Conservation (phyloP, 164 flowering plant genomes). For the Annona squamosa region DNA sequence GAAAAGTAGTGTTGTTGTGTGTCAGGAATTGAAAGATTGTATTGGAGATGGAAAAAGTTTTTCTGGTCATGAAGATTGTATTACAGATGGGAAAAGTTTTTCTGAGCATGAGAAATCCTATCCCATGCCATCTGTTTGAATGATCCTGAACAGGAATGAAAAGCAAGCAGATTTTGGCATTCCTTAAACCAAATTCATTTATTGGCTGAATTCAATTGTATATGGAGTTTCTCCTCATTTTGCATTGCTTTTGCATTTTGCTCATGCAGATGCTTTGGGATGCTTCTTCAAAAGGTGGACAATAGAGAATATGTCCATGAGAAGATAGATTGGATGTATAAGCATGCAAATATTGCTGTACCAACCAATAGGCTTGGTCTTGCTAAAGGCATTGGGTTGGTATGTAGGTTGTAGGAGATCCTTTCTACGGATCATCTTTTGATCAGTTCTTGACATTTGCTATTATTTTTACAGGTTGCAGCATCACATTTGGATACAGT, state of each 20-base stretch:
- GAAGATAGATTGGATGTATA: constrained; percentile 90
- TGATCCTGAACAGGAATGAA: too few species aligned
- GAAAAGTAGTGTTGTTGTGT: too few species aligned
- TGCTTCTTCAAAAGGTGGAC: constrained; percentile 86
- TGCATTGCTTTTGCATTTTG: constrained; percentile 3
- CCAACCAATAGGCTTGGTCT: constrained; percentile 86
- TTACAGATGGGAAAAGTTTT: too few species aligned
- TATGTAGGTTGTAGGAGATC: constrained; percentile 18
- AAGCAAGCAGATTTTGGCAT: too few species aligned
- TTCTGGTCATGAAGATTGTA: too few species aligned
- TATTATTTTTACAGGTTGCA: constrained; percentile 56
- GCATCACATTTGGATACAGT: constrained; percentile 96
- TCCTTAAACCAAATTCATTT: too few species aligned
- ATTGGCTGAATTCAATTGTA: not conserved
- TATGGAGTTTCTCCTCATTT: not conserved
- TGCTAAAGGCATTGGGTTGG: constrained; percentile 98
- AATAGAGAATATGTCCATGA: constrained; percentile 62
- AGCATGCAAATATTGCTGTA: constrained; percentile 58
- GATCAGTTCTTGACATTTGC: not conserved
- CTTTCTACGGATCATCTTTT: not conserved
- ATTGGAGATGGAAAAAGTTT: too few species aligned
- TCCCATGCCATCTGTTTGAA: too few species aligned
- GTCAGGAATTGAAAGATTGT: too few species aligned
- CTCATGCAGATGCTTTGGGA: constrained; percentile 66
- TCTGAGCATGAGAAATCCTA: too few species aligned